phyloP scores from a whole-genome alignment of 169 alveolate species.

The Plasmodium vinckei region DNA sequence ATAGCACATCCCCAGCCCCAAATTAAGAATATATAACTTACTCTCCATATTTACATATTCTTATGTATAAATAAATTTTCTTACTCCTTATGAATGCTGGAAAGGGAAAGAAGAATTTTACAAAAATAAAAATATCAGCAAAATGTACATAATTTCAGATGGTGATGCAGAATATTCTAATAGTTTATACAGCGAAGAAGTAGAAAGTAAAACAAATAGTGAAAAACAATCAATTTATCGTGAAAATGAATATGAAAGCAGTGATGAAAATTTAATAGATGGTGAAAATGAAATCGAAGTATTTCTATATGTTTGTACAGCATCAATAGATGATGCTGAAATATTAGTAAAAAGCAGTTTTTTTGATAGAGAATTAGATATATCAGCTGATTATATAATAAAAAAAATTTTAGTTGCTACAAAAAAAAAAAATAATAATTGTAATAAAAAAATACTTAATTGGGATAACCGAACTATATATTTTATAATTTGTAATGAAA shows the following conservation, averaged over 20 bases:
- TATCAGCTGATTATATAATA: slow-evolving; percentile 38
- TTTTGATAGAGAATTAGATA: slow-evolving; percentile 26
- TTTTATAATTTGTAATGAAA: slow-evolving; percentile 62
- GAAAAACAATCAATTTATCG: slow-evolving; percentile 8
- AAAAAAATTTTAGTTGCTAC: slow-evolving; percentile 53
- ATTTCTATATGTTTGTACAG: slow-evolving; percentile 67
- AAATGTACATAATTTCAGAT: slow-evolving; percentile 66
- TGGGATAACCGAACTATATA: slow-evolving; percentile 66
- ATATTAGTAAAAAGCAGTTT: slow-evolving; percentile 43
- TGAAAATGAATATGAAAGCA: neutral
- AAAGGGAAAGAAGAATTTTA: neutral
- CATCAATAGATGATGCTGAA: slow-evolving; percentile 53
- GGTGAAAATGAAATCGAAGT: slow-evolving; percentile 10
- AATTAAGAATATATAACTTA: too few species aligned
- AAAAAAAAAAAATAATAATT: slow-evolving; percentile 47
- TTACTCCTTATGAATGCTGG: neutral
- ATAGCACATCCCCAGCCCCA: too few species aligned
- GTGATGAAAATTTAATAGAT: neutral
- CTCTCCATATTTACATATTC: neutral
- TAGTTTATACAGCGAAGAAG: slow-evolving; percentile 46
- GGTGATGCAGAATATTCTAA: slow-evolving; percentile 46
- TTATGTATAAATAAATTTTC: slow-evolving; percentile 2
- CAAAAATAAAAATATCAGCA: neutral
- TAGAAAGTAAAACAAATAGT: slow-evolving; percentile 39
- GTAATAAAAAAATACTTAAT: slow-evolving; percentile 68